Percentiles rank a stretch among this genome's conserved stretches.
Conservation (phyloP, 768 basidiomycete species). For the Hericium coralloides region DNA sequence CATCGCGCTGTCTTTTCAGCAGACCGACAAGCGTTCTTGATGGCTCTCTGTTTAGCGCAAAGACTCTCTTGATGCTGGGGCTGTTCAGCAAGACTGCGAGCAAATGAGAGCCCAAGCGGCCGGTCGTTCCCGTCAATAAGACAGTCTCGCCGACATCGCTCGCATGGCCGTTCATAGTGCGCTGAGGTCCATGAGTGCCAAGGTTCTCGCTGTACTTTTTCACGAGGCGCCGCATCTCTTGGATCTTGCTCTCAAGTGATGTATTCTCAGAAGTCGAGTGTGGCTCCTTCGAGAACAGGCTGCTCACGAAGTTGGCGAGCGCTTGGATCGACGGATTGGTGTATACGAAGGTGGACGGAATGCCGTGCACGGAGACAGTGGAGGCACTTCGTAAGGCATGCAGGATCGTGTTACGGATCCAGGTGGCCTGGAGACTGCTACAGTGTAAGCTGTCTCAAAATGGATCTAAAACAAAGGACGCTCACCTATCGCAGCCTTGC, state of each 20-base stretch:
- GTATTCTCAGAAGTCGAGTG: not conserved
- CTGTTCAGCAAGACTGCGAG: not conserved
- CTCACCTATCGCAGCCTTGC: conserved; percentile 6
- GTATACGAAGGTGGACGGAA: not conserved
- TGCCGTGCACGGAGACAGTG: not conserved
- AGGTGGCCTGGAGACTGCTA: not conserved
- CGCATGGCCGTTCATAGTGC: not conserved
- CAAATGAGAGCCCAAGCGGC: not conserved
- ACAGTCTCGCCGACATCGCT: not conserved
- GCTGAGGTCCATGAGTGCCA: not conserved
- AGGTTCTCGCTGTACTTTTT: not conserved
- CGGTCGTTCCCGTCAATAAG: not conserved
- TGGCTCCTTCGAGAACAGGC: not conserved
- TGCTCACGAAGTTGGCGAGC: not conserved
- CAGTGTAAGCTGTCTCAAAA: not conserved
- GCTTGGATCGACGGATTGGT: not conserved
- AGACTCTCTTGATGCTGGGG: not conserved
- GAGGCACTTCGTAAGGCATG: not conserved
- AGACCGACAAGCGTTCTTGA: not conserved
- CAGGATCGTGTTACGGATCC: not conserved
- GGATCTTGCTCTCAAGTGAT: not conserved
- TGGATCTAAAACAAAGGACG: too few species aligned
- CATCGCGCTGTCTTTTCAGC: not conserved
- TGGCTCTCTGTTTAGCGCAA: not conserved
- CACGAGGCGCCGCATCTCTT: not conserved